Conservation (phyloP, 306 rosid species). For the Morella rubra region DNA sequence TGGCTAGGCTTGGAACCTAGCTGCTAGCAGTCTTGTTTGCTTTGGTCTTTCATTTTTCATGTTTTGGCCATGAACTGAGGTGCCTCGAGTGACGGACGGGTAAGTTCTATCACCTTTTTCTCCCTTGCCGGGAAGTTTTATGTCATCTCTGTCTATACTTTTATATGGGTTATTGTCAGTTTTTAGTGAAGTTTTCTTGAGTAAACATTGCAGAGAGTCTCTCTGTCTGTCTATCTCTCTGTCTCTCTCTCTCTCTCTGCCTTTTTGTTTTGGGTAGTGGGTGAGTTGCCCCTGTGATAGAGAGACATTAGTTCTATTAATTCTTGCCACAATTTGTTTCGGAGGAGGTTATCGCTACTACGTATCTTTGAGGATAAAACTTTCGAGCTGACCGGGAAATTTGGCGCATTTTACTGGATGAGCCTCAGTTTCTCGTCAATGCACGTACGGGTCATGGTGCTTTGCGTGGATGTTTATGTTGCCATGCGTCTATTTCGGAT, state of each 20-base stretch:
- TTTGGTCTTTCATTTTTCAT: slow-evolving; percentile 31
- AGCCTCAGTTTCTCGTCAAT: neutral
- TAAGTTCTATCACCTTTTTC: slow-evolving; percentile 30
- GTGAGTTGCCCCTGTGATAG: neutral
- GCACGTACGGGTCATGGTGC: too few relatives aligned
- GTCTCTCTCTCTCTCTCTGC: neutral
- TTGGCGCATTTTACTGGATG: neutral
- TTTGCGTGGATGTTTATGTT: too few relatives aligned
- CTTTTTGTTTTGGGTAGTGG: neutral
- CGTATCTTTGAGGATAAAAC: neutral
- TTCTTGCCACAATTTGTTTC: neutral
- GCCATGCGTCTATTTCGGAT: too few relatives aligned
- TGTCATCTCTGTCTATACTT: slow-evolving; percentile 45
- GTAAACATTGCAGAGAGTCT: neutral
- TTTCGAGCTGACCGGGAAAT: neutral
- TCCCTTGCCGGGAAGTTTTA: slow-evolving; percentile 43
- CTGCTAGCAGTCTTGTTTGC: slow-evolving; percentile 39
- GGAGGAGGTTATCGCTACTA: neutral
- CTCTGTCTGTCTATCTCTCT: neutral
- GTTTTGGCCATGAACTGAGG: slow-evolving; percentile 44
- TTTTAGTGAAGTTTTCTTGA: neutral
- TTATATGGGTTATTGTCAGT: slow-evolving; percentile 23
- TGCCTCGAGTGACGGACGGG: slow-evolving; percentile 39
- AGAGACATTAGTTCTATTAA: neutral
- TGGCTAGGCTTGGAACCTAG: slow-evolving; percentile 36